These are phyloP conservation scores for Pyrenophora graminea DNA, from an alignment of 2,329 filamentous ascomycete genomes.

Conservation along the genomic window DNA sequence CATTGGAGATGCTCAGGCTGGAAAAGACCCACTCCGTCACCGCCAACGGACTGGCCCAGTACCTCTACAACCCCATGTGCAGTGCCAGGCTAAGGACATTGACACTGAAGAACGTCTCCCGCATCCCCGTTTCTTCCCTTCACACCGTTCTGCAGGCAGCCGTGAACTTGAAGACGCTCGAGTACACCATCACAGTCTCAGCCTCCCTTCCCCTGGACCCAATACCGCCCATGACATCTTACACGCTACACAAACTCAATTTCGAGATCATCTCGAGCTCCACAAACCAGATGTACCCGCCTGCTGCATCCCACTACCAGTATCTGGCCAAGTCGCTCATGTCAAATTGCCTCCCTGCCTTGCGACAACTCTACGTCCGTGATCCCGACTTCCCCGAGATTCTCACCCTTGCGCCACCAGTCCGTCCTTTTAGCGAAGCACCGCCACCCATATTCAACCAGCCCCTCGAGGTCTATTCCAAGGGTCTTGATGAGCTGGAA, in stretches of 20 bases:
- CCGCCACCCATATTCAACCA: constrained; percentile 55
- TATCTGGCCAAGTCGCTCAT: constrained; percentile 86
- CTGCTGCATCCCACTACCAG: constrained; percentile 71
- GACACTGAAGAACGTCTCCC: constrained; percentile 69
- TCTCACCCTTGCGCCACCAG: constrained; percentile 72
- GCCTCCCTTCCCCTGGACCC: constrained; percentile 61
- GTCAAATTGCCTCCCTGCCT: constrained; percentile 71
- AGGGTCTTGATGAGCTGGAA: constrained; percentile 68
- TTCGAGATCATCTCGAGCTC: constrained; percentile 76
- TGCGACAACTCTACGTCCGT: constrained; percentile 81
- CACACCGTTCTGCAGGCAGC: constrained; percentile 64
- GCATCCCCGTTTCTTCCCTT: constrained; percentile 66
- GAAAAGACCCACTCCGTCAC: constrained; percentile 74
- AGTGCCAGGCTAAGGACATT: constrained; percentile 68
- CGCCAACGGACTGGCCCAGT: constrained; percentile 68
- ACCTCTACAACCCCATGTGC: constrained; percentile 63
- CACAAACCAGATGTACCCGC: constrained; percentile 59
- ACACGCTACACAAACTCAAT: constrained; percentile 71
- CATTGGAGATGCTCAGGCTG: constrained; percentile 73
- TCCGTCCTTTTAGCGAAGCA: constrained; percentile 55
- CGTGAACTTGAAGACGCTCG: constrained; percentile 61
- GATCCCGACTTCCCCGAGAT: constrained; percentile 82
- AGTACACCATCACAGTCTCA: constrained; percentile 60
- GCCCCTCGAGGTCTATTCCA: constrained; percentile 66
- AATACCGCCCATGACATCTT: constrained; percentile 68